A percentile compares a stretch with the other conserved stretches of the same genome.
Conservation (phyloP, 2,329 filamentous ascomycete species). For the Claviceps digitariae region DNA sequence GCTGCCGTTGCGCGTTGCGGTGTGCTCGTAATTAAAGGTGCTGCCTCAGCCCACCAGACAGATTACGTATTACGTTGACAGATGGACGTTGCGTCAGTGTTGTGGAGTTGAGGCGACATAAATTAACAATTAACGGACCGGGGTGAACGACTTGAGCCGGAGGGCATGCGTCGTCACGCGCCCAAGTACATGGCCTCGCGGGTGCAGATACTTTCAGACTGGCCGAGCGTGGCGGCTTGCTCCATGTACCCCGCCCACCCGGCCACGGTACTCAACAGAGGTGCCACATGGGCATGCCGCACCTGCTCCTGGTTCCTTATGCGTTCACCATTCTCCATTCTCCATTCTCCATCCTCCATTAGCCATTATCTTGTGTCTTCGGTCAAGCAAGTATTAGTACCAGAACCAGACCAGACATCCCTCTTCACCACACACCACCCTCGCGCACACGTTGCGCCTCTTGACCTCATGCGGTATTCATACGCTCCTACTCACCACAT, state of each 20-base stretch:
- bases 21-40: neutral
- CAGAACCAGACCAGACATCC: neutral
- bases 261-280: neutral
- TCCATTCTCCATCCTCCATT: neutral
- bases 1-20: neutral
- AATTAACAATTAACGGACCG: no score
- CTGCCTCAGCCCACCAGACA: neutral
- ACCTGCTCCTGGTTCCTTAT: no score
- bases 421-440: neutral
- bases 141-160: neutral
- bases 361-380: neutral
- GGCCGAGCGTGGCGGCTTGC: neutral
- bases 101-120: conserved; percentile 1
- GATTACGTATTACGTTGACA: neutral
- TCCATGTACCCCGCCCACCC: neutral
- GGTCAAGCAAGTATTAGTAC: neutral
- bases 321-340: neutral
- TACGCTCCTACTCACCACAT: neutral
- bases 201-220: neutral
- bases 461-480: neutral
- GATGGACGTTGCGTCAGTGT: conserved; percentile 3
- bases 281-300: neutral
- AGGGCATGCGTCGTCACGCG: no score
- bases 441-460: neutral
- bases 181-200: neutral